Evolutionary conservation across 805 yeast genomes (phyloP).

Genomic region (Hanseniaspora hatyaiensis): DNA sequence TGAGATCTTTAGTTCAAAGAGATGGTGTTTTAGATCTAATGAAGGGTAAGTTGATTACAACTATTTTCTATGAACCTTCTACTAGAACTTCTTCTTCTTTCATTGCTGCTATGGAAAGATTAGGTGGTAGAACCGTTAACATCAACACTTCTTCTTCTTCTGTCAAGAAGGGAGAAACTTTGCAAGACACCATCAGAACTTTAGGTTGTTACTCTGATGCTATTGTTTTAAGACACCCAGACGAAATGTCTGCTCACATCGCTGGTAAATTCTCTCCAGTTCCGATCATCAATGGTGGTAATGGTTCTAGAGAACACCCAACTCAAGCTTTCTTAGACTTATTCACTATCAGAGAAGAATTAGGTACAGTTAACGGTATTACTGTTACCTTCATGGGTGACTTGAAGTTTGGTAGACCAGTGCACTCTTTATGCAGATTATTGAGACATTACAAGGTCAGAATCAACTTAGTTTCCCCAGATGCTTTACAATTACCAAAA

Average conservation of each 20-base stretch:
- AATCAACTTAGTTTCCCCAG: conserved; percentile 83
- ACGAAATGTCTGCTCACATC: conserved; percentile 77
- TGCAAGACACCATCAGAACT: conserved; percentile 92
- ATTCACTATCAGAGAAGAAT: conserved; percentile 96
- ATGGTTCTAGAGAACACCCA: conserved; percentile 96
- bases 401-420: conserved; percentile 95
- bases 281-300: conserved; percentile 95
- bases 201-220: conserved; percentile 95
- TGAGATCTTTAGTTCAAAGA: conserved; percentile 93
- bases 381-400: conserved; percentile 99
- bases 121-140: conserved; percentile 93
- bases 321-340: conserved; percentile 95
- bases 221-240: conserved; percentile 91
- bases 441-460: conserved; percentile 86
- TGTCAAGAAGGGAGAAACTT: conserved; percentile 93
- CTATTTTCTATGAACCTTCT: conserved; percentile 96
- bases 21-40: conserved; percentile 85
- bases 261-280: conserved; percentile 96
- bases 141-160: conserved; percentile 81
- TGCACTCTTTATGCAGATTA: conserved; percentile 85
- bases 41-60: conserved; percentile 81
- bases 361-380: conserved; percentile 96
- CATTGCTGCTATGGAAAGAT: conserved; percentile 98
- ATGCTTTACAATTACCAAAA: conserved; percentile 73
- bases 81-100: conserved; percentile 94